Evolutionary conservation across 2,329 filamentous ascomycete species (phyloP), one percentile per base, ranked within the genome.

Genomic region (Immersiporthe knoxdaviesiana): DNA sequence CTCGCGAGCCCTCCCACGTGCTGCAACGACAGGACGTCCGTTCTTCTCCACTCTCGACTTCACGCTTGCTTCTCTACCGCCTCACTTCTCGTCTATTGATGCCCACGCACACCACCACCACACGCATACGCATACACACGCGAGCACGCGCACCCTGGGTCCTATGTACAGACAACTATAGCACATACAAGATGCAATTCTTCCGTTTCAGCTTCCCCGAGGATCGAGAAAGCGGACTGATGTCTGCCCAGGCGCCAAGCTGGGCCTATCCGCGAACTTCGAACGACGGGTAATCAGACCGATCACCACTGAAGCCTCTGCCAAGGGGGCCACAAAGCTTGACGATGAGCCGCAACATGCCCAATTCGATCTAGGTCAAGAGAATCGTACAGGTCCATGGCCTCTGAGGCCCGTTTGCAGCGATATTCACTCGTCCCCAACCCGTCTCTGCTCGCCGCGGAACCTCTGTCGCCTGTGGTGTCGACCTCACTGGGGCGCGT

Each of bases 261-360:
- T 61, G 18, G 35, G 11, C 11, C 56, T n/a, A 12, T 21, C 30
- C 58, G 7, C 32, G 30, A 50, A 60, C 32, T 12, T 65, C 24
- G 35, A 12, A 52, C 37, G 67, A 27, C 61, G 47, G 44, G 32
- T 56, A 24, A 24, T 41, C 67, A 65, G 39, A 30, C 39, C 37
- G 39, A 63, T 30, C 27, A 32, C 61, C 30, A 30, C 41, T 30
- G 27, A 24, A n/a, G 24, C 5, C n/a, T 32, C 12, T 32, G 61
- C 61, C 61, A 63, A 68, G 67, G 27, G n/a, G 44, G 56, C 63
- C 63, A 61, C 56, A 62, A 68, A 68, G 67, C 67, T 68, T 68
- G 63, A 56, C 44, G 8, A 32, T 18, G 41, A 63, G 39, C 37
- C 16, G 61, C 61, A 63, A 27, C 10, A 50, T 21, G 16, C 32